These are phyloP conservation scores for Kodamaea sagamina DNA, from an alignment of 805 yeast genomes.

Conservation along the genomic window DNA sequence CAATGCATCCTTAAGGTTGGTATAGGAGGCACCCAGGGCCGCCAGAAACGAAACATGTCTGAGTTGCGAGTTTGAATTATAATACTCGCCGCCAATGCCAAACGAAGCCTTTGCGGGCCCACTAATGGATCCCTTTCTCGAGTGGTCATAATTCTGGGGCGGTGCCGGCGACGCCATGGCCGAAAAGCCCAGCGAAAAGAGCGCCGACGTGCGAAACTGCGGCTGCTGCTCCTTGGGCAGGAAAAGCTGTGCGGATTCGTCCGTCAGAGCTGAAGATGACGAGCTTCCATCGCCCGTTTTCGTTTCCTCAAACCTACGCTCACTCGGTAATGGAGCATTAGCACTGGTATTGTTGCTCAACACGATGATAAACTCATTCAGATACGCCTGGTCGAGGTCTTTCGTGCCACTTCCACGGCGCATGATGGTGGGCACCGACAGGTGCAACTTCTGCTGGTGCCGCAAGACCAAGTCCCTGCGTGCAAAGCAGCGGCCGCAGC, in stretches of 20 bases:
- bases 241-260: constrained; percentile 9
- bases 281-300: constrained; percentile 5
- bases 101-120: constrained; percentile 10
- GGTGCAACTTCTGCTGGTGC: constrained; percentile 92
- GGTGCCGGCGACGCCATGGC: constrained; percentile 6
- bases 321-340: constrained; percentile 44
- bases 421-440: constrained; percentile 45
- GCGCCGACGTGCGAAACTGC: constrained; percentile 17
- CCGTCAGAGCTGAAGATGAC: constrained; percentile 9
- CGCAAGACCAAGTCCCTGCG: constrained; percentile 83
- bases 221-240: constrained; percentile 15
- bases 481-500: constrained; percentile 95
- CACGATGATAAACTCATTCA: constrained; percentile 53
- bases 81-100: constrained; percentile 10
- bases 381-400: constrained; percentile 28
- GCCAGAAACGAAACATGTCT: constrained; percentile 68
- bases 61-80: constrained; percentile 15
- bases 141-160: background rate
- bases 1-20: constrained; percentile 54
- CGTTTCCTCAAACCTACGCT: background rate
- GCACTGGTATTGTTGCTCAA: constrained; percentile 53
- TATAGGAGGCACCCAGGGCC: constrained; percentile 59
- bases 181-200: constrained; percentile 12
- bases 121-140: constrained; percentile 1
- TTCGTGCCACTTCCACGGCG: constrained; percentile 32